A percentile compares a stretch with the other conserved stretches of the same genome.
Conservation (phyloP, 2,329 filamentous ascomycete genomes). For the Aspergillus sp. region DNA sequence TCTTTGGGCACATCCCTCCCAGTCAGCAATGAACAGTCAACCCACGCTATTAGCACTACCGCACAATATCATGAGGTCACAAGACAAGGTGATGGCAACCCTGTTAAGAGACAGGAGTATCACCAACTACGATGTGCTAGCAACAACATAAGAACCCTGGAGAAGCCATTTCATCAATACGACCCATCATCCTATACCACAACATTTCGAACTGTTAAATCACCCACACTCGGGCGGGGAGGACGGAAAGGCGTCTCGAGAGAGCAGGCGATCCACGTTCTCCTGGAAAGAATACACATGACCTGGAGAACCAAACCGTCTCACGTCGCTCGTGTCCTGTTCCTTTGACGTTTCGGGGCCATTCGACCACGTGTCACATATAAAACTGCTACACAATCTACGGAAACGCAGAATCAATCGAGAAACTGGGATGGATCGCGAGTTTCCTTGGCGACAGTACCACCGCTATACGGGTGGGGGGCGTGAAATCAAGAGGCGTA, state of each 20-base stretch:
- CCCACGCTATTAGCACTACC: not conserved
- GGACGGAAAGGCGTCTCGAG: not conserved
- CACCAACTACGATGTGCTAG: not conserved
- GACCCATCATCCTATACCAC: not conserved
- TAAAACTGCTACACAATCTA: not conserved
- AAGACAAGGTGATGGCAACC: not conserved
- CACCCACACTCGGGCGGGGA: not conserved
- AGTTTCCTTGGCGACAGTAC: not conserved
- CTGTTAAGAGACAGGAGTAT: not conserved
- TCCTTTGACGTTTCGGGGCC: not conserved
- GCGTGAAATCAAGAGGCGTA: not conserved
- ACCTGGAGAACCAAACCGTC: not conserved
- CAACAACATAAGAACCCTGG: not conserved
- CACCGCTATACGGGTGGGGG: not conserved
- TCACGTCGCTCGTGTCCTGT: not conserved
- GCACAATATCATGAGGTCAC: not conserved
- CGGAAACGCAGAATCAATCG: not conserved
- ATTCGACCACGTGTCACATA: not conserved
- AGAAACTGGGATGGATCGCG: not conserved
- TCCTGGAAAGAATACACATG: not conserved
- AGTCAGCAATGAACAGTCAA: not conserved
- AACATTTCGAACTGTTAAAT: not conserved
- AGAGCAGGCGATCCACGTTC: not conserved
- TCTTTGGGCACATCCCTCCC: not conserved
- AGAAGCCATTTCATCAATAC: not conserved